Evolutionary conservation across 2,329 filamentous ascomycete species (phyloP), one percentile per base, ranked within the genome.

Genomic region (Diaporthe caulivora): DNA sequence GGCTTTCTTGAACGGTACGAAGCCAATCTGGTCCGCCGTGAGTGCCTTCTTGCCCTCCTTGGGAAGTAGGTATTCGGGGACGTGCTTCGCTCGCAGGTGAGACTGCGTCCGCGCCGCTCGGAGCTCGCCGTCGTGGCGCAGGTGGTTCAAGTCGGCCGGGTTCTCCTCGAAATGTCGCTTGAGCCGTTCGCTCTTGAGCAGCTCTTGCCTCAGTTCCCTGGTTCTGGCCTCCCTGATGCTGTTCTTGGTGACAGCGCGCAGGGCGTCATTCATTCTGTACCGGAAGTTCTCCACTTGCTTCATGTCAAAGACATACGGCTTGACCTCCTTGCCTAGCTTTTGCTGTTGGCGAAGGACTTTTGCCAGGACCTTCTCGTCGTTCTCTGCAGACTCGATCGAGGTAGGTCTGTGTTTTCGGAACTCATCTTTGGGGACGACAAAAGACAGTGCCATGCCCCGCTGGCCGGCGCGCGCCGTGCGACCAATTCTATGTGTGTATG

Each of bases 151-250:
- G 80, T 98, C 96, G 42, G 93, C 91, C 0, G 97, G 97, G 81
- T 99, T 98, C 83, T 99, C 97, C 81, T 98, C 97, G 80, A 98
- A 99, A 86, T 98, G 95, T 68, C 95, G 90, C 83, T 97, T 95
- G 71, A 99, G 86, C 84, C 98, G 98, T 80, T 98, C 96, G 77
- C 93, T 96, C 85, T 97, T 97, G 78, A 98, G 87, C 17, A 99
- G 87, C 82, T 98, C 97, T 81, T 96, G 92, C 70, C 94, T 90
- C 72, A 99, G 88, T 83, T 99, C 96, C 74, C 94, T 91, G 13
- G 94, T 94, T 65, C 97, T 90, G 3, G 97, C 96, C 85, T 98
- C 95, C 76, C 96, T 93, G 57, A 99, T 91, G 0, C 96, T 94
- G 34, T 97, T 93, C 73, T 94, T 92, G 13, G 97, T 99, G 2